Conservation (phyloP, 371 early-diverging fungal genomes). For the Entomophthora muscae region DNA sequence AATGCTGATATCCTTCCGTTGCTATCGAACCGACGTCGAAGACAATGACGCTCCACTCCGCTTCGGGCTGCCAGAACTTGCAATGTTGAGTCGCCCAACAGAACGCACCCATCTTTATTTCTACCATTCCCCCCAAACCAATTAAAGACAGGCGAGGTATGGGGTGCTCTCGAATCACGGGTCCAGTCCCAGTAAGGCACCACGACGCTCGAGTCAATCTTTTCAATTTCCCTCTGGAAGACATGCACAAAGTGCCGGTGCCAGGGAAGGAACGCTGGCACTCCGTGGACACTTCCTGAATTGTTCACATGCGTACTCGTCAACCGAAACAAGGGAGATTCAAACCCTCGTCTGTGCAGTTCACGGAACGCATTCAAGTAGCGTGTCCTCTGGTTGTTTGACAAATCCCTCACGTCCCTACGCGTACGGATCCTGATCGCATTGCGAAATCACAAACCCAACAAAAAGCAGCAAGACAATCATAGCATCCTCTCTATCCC, state of each 20-base stretch:
- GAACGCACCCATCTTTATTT: not conserved
- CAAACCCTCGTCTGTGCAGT: not conserved
- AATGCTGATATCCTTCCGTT: not conserved
- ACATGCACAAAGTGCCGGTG: conserved; percentile 5
- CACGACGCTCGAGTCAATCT: not conserved
- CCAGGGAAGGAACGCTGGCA: conserved; percentile 2
- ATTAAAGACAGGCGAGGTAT: not conserved
- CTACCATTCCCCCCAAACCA: not conserved
- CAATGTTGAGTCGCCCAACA: not conserved
- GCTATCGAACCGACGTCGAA: not conserved
- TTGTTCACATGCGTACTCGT: not conserved
- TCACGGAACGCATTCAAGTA: not conserved
- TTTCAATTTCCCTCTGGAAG: not conserved
- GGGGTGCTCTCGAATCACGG: not conserved
- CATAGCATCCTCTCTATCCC: no score
- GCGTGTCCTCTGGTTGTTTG: not conserved
- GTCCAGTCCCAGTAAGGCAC: conserved; percentile 8
- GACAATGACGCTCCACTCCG: not conserved
- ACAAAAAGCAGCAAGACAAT: not conserved
- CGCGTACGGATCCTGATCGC: not conserved
- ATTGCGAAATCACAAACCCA: not conserved
- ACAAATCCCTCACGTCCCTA: not conserved
- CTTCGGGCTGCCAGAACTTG: not conserved
- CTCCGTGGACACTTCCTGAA: not conserved
- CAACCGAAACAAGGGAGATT: not conserved